Conservation (phyloP, 2,329 filamentous ascomycete species). For the Geosmithia flava region DNA sequence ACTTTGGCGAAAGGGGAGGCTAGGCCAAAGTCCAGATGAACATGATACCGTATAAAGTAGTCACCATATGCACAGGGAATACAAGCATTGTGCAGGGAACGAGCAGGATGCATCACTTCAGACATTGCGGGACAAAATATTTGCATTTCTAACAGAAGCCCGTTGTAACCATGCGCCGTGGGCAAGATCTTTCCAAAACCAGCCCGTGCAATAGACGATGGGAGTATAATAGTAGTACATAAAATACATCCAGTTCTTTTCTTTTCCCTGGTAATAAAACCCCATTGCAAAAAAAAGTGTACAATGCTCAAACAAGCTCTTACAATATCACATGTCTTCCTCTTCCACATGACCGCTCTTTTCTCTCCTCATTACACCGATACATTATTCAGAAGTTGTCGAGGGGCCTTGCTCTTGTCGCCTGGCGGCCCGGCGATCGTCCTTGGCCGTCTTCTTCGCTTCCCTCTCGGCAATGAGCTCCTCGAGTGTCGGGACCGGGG, state of each 20-base stretch:
- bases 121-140: neutral
- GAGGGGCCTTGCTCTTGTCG: neutral
- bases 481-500: conserved; percentile 51
- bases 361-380: neutral
- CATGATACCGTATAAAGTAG: neutral
- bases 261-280: neutral
- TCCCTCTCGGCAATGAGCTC: conserved; percentile 46
- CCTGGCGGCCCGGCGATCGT: conserved; percentile 31
- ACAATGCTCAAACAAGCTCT: neutral
- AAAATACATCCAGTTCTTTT: neutral
- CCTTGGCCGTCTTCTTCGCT: conserved; percentile 42
- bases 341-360: neutral
- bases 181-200: neutral
- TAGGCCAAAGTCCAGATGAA: conserved; percentile 19
- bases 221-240: neutral
- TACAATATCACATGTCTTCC: neutral
- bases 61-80: neutral
- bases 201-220: neutral
- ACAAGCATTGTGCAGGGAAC: neutral
- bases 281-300: neutral
- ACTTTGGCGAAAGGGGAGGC: conserved; percentile 86
- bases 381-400: neutral
- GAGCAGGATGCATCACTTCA: neutral
- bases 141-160: neutral
- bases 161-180: neutral